phyloP scores from a whole-genome alignment of 2,329 filamentous ascomycete species.

The Trichoderma atrobrunneum region DNA sequence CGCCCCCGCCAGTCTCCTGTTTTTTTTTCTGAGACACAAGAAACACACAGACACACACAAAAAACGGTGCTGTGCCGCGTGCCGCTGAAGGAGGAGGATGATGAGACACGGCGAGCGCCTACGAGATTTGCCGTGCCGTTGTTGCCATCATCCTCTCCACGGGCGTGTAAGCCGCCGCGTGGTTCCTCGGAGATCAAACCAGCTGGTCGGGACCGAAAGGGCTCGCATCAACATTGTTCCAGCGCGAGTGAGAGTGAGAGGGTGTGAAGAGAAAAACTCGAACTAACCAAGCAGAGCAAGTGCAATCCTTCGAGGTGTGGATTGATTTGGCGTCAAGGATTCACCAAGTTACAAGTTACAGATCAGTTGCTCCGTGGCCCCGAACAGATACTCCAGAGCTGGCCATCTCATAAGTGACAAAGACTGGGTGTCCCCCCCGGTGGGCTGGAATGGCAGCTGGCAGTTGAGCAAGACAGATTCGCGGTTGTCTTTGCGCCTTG shows the following conservation, averaged over 20 bases:
- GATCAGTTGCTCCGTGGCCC: not conserved
- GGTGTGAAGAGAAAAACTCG: not conserved
- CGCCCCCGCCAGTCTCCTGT: not conserved
- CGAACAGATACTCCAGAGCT: not conserved
- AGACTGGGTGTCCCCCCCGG: not conserved
- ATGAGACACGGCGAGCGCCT: not conserved
- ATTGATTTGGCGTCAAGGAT: not conserved
- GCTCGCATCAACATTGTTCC: slow-evolving; percentile 6
- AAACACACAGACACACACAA: not conserved
- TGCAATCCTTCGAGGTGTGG: slow-evolving; percentile 1
- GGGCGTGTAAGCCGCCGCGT: not conserved
- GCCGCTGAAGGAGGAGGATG: not conserved
- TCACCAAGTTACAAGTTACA: not conserved
- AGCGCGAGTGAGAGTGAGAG: not conserved
- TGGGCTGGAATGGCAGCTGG: not conserved
- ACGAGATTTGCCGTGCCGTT: not conserved
- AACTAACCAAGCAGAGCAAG: not conserved
- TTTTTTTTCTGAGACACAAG: not conserved
- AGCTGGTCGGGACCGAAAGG: slow-evolving; percentile 12
- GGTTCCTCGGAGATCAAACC: slow-evolving; percentile 15
- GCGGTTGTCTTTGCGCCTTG: not conserved
- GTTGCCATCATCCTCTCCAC: not conserved
- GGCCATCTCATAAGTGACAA: not conserved
- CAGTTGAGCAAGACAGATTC: not conserved
- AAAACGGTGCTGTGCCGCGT: not conserved